Evolutionary conservation across 768 basidiomycete genomes (phyloP).

Genomic region (Psilocybe tampanensis): DNA sequence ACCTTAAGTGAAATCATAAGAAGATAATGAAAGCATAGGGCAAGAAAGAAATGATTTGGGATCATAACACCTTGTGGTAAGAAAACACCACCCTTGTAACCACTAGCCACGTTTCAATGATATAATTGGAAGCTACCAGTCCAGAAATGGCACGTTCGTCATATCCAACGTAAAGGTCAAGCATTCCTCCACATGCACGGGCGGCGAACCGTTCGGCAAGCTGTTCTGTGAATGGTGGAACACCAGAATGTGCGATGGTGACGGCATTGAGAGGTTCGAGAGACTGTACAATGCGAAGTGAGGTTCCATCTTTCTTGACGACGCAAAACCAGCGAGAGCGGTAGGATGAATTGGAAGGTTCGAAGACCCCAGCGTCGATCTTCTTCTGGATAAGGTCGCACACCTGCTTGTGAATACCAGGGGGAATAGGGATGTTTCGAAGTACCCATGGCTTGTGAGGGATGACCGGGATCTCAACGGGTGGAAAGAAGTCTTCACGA

Average conservation of each 20-base stretch:
- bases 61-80: too few species aligned
- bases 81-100: too few species aligned
- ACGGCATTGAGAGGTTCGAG: slow-evolving; percentile 40
- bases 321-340: too few species aligned
- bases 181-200: slow-evolving; percentile 26
- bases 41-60: too few species aligned
- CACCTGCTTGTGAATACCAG: slow-evolving; percentile 32
- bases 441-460: slow-evolving; percentile 32
- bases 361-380: slow-evolving; percentile 39
- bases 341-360: too few species aligned
- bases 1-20: too few species aligned
- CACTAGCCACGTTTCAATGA: too few species aligned
- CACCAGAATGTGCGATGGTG: slow-evolving; percentile 33
- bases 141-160: not conserved
- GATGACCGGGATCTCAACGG: slow-evolving; percentile 34
- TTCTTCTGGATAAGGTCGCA: slow-evolving; percentile 35
- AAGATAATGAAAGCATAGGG: too few species aligned
- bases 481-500: too few species aligned
- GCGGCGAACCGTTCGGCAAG: slow-evolving; percentile 36
- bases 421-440: slow-evolving; percentile 34
- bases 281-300: slow-evolving; percentile 35
- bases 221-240: slow-evolving; percentile 31
- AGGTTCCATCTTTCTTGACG: slow-evolving; percentile 35
- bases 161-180: slow-evolving; percentile 30
- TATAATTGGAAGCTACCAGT: too few species aligned